Evolutionary conservation across 129 eudicot species (phyloP), one percentile per base, ranked within the genome.

Genomic region (Calendula officinalis): DNA sequence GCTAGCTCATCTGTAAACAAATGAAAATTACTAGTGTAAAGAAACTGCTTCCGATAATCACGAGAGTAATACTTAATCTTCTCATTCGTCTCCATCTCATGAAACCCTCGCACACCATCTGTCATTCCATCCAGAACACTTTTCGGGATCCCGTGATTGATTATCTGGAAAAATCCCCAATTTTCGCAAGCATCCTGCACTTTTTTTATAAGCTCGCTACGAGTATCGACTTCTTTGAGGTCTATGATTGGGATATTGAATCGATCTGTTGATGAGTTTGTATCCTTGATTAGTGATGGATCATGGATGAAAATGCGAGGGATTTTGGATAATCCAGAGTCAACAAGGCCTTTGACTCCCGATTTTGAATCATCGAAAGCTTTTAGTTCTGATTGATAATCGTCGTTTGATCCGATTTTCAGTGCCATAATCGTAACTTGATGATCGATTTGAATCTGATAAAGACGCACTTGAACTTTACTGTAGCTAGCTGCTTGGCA

Each of bases 121-220:
- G 65, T 65, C 61, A 76, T 65, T 27, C 66, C 69, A 10, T 59
- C 70, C 74, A 75, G 1, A 7, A 78, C 73, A 37, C 50, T 71
- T 16, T 17, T 51, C n/a, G 81, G 83, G 7, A 78, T 71, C 9
- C 78, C 83, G 40, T 82, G 87, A 70, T 70, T 74, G 12, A 74
- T 71, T 5, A 82, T 55, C 64, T 75, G 83, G 55, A 82, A 82
- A 60, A 82, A 74, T 1, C 87, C 83, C 81, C 80, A 78, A 0
- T 43, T 73, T 27, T 69, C 80, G 32, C 74, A 62, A 36, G 83
- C 80, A 14, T 49, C 49, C 37, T 66, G 44, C 39, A 81, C 54
- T 33, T 70, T 12, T 3, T 59, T 53, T 3, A 74, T 6, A 10
- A 70, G 51, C 30, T 56, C 44, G 4, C 16, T n/a, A 6, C 75